Base-by-base conservation (phyloP, 1,284 basidiomycete species). In the Ceratobasidium sp. region DNA sequence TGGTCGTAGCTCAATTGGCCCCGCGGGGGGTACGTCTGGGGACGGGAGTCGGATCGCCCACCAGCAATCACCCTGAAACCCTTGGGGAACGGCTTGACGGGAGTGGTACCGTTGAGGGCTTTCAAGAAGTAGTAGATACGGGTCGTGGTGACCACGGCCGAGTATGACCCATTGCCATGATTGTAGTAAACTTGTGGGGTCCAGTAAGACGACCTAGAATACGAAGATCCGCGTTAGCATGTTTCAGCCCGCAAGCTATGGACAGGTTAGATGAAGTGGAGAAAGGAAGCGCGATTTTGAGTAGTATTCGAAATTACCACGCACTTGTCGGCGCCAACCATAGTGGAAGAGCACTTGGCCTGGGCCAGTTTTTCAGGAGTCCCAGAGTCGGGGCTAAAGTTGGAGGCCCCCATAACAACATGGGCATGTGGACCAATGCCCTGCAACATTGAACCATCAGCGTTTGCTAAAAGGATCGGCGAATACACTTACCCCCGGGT, bases 101-200 rank as follows among this genome's bases (percentile, higher is more conserved):
- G 60, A 7, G 5, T 64, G 27, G 64, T 54, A 40, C 64, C 64
- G 20, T 67, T 67, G 7, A 38, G 35, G 1, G 50, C 35, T 29
- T 67, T 67, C 22, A 55, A 32, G 40, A 67, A 67, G 64, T 67
- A 67, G 34, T 67, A 67, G 52, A 67, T 67, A 13, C 64, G 50
- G 15, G 64, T 55, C 0, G 35, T 22, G 40, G 17, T 34, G 6
- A 40, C 17, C 22, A 67, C 55, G 8, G 34, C 8, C 10, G 52
- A 31, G 22, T 43, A 54, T 8, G 5, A 31, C 1, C 52, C 52
- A 31, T 67, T 67, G 17, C 35, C 52, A 17, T 45, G 35, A 13
- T 53, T 40, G 40, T 67, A 67, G 38, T 45, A 45, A 20, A 67
- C 34, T 22, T n/a, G 17, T 5, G 64, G 64, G 17, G 50, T 20